These are phyloP conservation scores for Carpinus viminea DNA, from an alignment of 306 rosid species.

Conservation along the genomic window DNA sequence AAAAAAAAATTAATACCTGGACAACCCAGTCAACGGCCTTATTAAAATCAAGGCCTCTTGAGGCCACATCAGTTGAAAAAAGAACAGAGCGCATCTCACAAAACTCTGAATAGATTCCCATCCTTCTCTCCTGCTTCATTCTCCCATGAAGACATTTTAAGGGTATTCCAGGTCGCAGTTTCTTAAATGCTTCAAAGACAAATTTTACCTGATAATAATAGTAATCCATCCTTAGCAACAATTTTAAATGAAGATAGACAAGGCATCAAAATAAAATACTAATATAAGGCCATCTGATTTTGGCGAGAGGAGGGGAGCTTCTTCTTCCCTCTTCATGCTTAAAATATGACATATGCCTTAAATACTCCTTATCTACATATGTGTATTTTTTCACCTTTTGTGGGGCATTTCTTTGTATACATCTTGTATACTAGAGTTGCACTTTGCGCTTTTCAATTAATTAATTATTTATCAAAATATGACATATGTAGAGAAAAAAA, in stretches of 20 bases:
- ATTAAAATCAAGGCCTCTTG: conserved; percentile 97
- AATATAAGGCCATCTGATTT: conserved; percentile 9
- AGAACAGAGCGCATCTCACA: conserved; percentile 81
- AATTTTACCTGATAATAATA: conserved; percentile 60
- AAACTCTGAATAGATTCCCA: conserved; percentile 72
- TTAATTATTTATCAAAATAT: too few species aligned
- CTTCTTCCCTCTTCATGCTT: not conserved
- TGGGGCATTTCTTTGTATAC: too few species aligned
- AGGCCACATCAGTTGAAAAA: conserved; percentile 85
- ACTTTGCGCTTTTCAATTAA: too few species aligned
- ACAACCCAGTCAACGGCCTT: conserved; percentile 97
- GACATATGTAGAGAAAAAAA: too few species aligned
- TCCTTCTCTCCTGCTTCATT: conserved; percentile 81
- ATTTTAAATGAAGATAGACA: not conserved
- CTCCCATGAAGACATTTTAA: conserved; percentile 88
- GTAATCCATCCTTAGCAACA: conserved; percentile 18
- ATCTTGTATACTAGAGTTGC: too few species aligned
- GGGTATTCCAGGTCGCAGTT: conserved; percentile 89
- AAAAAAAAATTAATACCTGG: conserved; percentile 55
- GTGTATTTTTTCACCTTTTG: too few species aligned
- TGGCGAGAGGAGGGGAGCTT: not conserved
- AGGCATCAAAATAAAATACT: conserved; percentile 11
- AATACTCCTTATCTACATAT: too few species aligned
- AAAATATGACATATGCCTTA: not conserved
- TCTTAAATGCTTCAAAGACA: conserved; percentile 83